These are phyloP conservation scores for Podospora sp. DNA, from an alignment of 495 filamentous ascomycete species.

Conservation along the genomic window DNA sequence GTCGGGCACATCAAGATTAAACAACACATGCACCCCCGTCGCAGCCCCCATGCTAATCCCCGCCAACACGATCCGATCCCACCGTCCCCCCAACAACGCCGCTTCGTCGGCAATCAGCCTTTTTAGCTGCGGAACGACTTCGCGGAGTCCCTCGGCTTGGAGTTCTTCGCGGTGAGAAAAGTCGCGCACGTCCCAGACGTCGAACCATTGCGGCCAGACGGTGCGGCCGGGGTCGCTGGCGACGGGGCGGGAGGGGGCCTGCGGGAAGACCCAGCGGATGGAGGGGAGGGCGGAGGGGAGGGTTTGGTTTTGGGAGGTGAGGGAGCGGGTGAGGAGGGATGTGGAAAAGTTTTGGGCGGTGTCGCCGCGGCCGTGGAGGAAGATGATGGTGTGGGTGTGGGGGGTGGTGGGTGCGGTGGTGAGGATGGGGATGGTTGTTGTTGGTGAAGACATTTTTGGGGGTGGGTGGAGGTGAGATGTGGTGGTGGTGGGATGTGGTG, in stretches of 20 bases:
- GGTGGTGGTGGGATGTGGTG: no score
- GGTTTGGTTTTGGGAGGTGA: constrained; percentile 35
- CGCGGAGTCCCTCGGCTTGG: constrained; percentile 33
- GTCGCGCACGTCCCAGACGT: constrained; percentile 40
- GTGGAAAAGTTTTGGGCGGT: constrained; percentile 52
- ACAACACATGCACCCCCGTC: constrained; percentile 44
- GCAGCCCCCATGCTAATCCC: constrained; percentile 49
- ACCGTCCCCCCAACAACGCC: constrained; percentile 30
- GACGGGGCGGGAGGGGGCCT: constrained; percentile 47
- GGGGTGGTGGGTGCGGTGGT: constrained; percentile 27
- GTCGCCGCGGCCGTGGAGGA: constrained; percentile 64
- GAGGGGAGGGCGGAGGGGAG: constrained; percentile 39
- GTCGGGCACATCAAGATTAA: constrained; percentile 35
- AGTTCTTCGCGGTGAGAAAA: constrained; percentile 37
- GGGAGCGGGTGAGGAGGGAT: constrained; percentile 47
- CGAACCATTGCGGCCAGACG: constrained; percentile 45
- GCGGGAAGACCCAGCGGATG: constrained; percentile 53
- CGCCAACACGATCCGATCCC: constrained; percentile 39
- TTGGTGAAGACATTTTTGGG: no score
- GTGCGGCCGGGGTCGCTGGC: constrained; percentile 39
- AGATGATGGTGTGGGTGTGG: constrained; percentile 60
- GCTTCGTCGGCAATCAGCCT: constrained; percentile 35
- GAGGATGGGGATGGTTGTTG: constrained; percentile 24
- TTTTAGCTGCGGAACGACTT: constrained; percentile 30
- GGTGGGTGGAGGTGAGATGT: no score